Evolutionary conservation across 768 basidiomycete genomes (phyloP), one percentile per base, ranked within the genome.

Genomic region (Trametes cinnabarina): DNA sequence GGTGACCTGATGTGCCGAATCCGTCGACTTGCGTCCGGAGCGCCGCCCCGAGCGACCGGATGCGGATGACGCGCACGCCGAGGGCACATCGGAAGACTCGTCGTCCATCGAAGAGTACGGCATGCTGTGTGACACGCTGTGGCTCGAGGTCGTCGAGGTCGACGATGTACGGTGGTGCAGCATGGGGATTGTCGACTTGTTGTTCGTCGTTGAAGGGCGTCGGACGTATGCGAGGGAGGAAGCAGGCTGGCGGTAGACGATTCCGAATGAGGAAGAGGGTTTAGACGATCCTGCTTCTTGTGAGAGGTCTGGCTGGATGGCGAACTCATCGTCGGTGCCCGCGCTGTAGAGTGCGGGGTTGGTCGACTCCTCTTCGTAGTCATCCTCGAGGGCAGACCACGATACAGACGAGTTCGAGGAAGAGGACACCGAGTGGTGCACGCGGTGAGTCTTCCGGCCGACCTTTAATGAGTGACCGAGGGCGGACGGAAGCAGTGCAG

Each of bases 131-230:
- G 67, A 49, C 19, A 63, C 23, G 44, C 63, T 63, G 55, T 64
- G 64, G 51, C 66, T 66, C 32, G 69, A 69, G 11, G 62, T 59
- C 51, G 68, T 68, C 14, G 81, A 78, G 20, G 64, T 63, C 25
- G 82, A 83, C n/a, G 78, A 79, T 34, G 76, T 76, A 68, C 81
- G 82, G 55, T 76, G 73, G 66, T 84, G 82, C 44, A 83, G 74
- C 53, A 77, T 75, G 53, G 85, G 82, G 22, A 85, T 79, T 46
- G 79, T 82, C 4, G 84, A 83, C 37, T 76, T 80, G 64, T 83
- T 82, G 74, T 90, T 89, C 47, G 84, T 89, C 9, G 84, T 77
- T 32, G 88, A 88, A 0, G 88, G 87, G 14, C 84, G 79, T 55
- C 88, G 84, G 52, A 87, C 78, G 65, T 88, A 90, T 6, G 81